A percentile compares a stretch with the other conserved stretches of the same genome.
These are phyloP conservation scores for Ophidiomyces ophidiicola DNA, from an alignment of 2,329 filamentous ascomycete genomes.

Conservation along the genomic window DNA sequence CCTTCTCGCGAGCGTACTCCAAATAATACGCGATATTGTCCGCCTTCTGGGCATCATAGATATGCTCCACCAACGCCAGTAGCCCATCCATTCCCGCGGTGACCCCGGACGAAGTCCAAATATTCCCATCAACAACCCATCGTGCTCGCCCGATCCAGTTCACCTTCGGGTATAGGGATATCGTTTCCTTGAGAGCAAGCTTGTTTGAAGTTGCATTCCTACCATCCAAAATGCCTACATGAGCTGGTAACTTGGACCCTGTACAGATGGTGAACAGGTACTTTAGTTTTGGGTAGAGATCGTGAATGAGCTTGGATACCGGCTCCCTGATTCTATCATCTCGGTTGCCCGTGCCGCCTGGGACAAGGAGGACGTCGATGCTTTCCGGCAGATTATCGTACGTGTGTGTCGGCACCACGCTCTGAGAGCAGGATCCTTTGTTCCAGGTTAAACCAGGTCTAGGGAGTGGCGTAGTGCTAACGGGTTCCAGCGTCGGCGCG, in stretches of 20 bases:
- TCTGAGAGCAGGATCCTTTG: slow-evolving; percentile 24
- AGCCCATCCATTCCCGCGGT: slow-evolving; percentile 51
- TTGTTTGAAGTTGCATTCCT: slow-evolving; percentile 57
- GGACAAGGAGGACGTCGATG: slow-evolving; percentile 54
- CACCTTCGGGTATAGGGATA: slow-evolving; percentile 38
- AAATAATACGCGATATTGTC: slow-evolving; percentile 38
- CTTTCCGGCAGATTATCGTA: slow-evolving; percentile 39
- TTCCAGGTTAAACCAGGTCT: neutral
- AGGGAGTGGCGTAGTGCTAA: slow-evolving; percentile 21
- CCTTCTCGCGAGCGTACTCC: slow-evolving; percentile 47
- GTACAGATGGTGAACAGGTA: slow-evolving; percentile 56
- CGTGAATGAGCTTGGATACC: slow-evolving; percentile 37
- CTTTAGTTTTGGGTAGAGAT: slow-evolving; percentile 38
- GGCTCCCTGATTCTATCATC: slow-evolving; percentile 22
- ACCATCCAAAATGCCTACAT: slow-evolving; percentile 49
- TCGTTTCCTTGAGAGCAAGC: slow-evolving; percentile 41
- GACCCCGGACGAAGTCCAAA: slow-evolving; percentile 55
- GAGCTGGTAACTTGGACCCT: slow-evolving; percentile 47
- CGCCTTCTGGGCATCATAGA: slow-evolving; percentile 44
- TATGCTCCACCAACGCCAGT: slow-evolving; percentile 44
- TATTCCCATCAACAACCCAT: slow-evolving; percentile 53
- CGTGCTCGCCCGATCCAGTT: slow-evolving; percentile 51
- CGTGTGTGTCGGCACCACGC: slow-evolving; percentile 42
- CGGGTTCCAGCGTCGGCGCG: slow-evolving; percentile 23
- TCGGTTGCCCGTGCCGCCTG: slow-evolving; percentile 46